Conservation (phyloP, 2,329 filamentous ascomycete genomes). For the Alternaria longipes region DNA sequence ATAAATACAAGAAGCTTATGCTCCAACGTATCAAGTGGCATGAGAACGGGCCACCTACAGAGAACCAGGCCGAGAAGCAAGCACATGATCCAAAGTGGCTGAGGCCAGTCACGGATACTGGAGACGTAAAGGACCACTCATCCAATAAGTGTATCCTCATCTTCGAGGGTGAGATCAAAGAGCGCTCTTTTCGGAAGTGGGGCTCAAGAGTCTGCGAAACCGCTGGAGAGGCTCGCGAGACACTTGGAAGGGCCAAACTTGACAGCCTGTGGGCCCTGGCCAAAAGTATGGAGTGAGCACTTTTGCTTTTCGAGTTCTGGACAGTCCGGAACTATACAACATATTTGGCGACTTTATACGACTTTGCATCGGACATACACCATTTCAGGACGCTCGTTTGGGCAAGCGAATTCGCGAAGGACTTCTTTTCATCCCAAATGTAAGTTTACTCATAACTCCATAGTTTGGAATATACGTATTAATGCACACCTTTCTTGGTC, state of each 20-base stretch:
- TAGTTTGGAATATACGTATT: constrained; percentile 31
- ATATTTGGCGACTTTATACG: neutral
- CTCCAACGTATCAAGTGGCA: constrained; percentile 94
- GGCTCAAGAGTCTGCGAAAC: constrained; percentile 88
- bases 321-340: neutral
- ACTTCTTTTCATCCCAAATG: constrained; percentile 19
- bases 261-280: constrained; percentile 95
- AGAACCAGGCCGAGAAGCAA: constrained; percentile 65
- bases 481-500: constrained; percentile 17
- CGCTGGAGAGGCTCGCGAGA: constrained; percentile 85
- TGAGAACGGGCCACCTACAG: constrained; percentile 79
- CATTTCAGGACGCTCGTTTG: neutral
- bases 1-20: constrained; percentile 91
- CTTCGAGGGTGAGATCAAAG: constrained; percentile 90
- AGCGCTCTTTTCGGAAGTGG: constrained; percentile 85
- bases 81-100: constrained; percentile 76
- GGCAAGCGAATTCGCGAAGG: neutral
- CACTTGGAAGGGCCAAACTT: constrained; percentile 82
- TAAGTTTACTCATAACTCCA: constrained; percentile 32
- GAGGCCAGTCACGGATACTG: constrained; percentile 78
- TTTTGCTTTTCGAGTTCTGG: neutral
- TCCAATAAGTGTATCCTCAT: constrained; percentile 83
- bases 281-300: constrained; percentile 63
- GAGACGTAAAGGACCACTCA: constrained; percentile 81
- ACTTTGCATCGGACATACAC: neutral